Base-by-base conservation (phyloP, 1,284 basidiomycete species). In the Ceratobasidium sp. region DNA sequence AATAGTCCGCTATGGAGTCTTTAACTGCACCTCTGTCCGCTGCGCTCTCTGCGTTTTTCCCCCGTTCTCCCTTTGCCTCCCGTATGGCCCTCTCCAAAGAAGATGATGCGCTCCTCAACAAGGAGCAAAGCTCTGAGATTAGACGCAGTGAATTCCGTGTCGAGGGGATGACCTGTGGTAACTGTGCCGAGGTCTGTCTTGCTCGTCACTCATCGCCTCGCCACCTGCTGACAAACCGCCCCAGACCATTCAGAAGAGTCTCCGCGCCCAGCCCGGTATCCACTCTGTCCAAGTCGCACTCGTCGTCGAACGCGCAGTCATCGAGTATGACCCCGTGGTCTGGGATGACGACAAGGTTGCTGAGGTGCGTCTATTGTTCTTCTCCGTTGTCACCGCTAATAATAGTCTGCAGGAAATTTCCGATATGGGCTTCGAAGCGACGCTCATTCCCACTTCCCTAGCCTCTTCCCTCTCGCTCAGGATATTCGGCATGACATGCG, bases 401-500 rank as follows among this genome's bases (percentile, higher is more conserved):
- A 58, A 23, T 46, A 18, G 74, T 26, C 55, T 69, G 1, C 80
- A 95, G 89, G 94, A 95, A 86, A 94, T 97, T 75, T 91, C 90
- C 18, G 95, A 97, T 82, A 92, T 96, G 63, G 95, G 95, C 16
- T 98, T 98, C 79, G 95, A 96, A 80, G 94, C 95, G 0, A 87
- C 90, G 0, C 83, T 89, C 73, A 89, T 95, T 59, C 89, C 89
- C 0, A 84, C 87, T 3, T 80, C 85, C 49, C 85, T 87, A 30
- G 83, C 87, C 9, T 91, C 95, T 77, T 85, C 84, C 0, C 85
- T 94, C 61, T 89, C 87, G 11, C 85, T 98, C 32, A 88, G 89
- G 38, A 87, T 98, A 77, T 96, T 91, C 79, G 96, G 95, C 77
- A 96, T 98, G 94, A 95, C 92, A 26, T 96, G 92, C 78, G 89